phyloP scores from a whole-genome alignment of 2,329 filamentous ascomycete genomes.

The Botrytis paeoniae region DNA sequence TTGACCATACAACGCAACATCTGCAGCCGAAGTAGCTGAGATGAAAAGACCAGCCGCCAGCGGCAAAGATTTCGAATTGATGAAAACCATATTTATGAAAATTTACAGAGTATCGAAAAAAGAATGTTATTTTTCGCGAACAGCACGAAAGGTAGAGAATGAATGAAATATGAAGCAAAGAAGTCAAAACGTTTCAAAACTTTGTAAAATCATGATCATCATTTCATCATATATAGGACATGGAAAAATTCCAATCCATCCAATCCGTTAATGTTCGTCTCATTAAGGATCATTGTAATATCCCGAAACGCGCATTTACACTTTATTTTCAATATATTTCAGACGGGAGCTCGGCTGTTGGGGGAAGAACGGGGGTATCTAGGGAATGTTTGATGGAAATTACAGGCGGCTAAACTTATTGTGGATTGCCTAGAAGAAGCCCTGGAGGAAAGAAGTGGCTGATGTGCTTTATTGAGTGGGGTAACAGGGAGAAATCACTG shows the following conservation, averaged over 20 bases:
- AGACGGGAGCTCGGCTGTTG: background rate
- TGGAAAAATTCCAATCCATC: background rate
- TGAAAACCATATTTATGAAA: background rate
- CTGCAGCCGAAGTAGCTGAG: background rate
- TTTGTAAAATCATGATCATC: background rate
- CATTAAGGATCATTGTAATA: background rate
- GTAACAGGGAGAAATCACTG: background rate
- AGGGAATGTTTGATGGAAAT: background rate
- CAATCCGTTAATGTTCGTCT: background rate
- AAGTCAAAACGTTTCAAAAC: background rate
- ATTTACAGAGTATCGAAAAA: background rate
- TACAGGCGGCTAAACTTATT: background rate
- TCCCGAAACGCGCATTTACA: background rate
- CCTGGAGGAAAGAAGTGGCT: background rate
- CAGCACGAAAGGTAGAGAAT: background rate
- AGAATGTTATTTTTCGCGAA: background rate
- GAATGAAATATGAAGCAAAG: background rate
- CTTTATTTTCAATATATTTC: conserved; percentile 3
- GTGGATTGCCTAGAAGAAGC: background rate
- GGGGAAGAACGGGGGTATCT: background rate
- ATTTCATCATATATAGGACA: background rate
- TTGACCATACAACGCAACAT: conserved; percentile 20
- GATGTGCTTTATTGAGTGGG: background rate
- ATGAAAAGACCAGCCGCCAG: conserved; percentile 4
- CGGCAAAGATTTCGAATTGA: background rate